phyloP scores from a whole-genome alignment of 1,284 basidiomycete species.

The Amylostereum chailletii region DNA sequence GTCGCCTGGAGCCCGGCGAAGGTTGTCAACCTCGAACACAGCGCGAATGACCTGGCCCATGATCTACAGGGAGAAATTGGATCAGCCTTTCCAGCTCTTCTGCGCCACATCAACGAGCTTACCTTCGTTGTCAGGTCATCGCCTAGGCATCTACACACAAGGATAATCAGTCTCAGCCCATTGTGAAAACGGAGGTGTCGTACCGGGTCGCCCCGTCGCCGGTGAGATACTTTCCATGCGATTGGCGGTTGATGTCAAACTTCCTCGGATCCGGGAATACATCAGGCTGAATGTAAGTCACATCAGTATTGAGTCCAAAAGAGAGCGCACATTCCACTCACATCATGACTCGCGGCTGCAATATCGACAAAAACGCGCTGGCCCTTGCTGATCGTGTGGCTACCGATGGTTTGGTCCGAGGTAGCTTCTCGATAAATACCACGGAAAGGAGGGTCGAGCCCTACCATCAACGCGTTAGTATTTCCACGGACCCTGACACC shows the following conservation, averaged over 20 bases:
- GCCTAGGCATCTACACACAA: conserved; percentile 40
- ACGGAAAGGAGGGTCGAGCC: conserved; percentile 40
- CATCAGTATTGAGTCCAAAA: not conserved
- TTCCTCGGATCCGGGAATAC: conserved; percentile 32
- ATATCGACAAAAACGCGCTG: conserved; percentile 56
- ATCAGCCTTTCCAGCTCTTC: not conserved
- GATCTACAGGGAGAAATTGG: conserved; percentile 19
- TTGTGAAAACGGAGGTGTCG: conserved; percentile 2
- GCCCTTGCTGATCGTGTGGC: conserved; percentile 31
- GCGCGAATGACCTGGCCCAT: conserved; percentile 38
- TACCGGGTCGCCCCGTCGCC: conserved; percentile 47
- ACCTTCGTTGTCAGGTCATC: conserved; percentile 47
- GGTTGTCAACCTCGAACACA: conserved; percentile 37
- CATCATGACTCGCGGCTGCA: conserved; percentile 44
- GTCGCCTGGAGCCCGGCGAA: conserved; percentile 43
- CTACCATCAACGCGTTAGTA: conserved; percentile 18
- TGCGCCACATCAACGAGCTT: conserved; percentile 3
- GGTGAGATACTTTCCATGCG: conserved; percentile 39
- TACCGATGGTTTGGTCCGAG: conserved; percentile 33
- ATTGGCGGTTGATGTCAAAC: conserved; percentile 36
- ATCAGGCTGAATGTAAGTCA: conserved; percentile 12
- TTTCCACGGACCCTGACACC: conserved; percentile 10
- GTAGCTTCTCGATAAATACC: conserved; percentile 43
- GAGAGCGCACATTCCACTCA: conserved; percentile 23
- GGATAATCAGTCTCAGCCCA: not conserved